phyloP scores from a whole-genome alignment of 2,329 filamentous ascomycete genomes.

The Trichoderma afroharzianum region DNA sequence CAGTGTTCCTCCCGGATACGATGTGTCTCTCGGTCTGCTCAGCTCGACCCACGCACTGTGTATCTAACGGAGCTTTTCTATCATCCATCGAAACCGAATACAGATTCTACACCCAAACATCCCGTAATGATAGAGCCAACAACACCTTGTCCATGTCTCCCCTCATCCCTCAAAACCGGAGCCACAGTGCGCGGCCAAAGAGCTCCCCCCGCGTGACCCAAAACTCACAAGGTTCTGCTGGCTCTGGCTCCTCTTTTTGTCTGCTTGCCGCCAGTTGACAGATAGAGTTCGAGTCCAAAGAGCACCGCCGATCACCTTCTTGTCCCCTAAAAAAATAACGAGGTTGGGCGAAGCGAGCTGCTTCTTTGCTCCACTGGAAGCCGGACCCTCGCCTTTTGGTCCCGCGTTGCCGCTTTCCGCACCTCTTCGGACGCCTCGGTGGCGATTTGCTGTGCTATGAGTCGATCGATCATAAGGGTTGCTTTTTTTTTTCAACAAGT shows the following conservation, averaged over 20 bases:
- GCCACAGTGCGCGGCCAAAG: slow-evolving; percentile 5
- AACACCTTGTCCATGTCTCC: neutral
- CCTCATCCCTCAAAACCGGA: neutral
- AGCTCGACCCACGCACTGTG: neutral
- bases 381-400: neutral
- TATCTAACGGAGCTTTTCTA: neutral
- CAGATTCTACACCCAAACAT: neutral
- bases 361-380: neutral
- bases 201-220: neutral
- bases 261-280: neutral
- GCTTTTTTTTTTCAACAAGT: neutral
- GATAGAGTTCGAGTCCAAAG: slow-evolving; percentile 15
- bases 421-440: slow-evolving; percentile 4
- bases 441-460: neutral
- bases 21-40: slow-evolving; percentile 1
- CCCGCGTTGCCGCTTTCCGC: neutral
- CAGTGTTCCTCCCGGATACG: slow-evolving; percentile 19
- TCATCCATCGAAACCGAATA: neutral
- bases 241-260: neutral
- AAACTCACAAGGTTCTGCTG: neutral
- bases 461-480: neutral
- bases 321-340: slow-evolving; percentile 4
- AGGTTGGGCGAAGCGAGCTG: slow-evolving; percentile 10
- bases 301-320: slow-evolving; percentile 5
- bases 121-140: neutral